Percentiles rank a stretch among this genome's conserved stretches.
Evolutionary conservation across 805 yeast species (phyloP).

Genomic region (Saccharomycopsis oosterbeekiorum): DNA sequence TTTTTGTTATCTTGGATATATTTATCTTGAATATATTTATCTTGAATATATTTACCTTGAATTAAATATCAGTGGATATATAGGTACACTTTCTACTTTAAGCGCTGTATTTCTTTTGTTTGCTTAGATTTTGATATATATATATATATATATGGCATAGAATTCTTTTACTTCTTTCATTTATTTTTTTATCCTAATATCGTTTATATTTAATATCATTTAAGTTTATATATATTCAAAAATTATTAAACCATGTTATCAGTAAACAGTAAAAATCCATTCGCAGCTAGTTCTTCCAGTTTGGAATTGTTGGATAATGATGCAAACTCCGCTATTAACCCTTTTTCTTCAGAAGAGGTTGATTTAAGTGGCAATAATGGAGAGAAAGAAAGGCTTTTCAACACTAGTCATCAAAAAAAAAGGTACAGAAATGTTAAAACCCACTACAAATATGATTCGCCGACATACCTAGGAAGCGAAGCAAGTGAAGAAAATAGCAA

Average conservation of each 20-base stretch:
- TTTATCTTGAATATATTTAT: too few relatives aligned
- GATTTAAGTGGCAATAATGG: neutral
- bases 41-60: too few relatives aligned
- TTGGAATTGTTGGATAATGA: neutral
- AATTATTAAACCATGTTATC: neutral
- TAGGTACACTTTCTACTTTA: too few relatives aligned
- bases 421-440: neutral
- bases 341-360: neutral
- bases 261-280: neutral
- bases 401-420: neutral
- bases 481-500: neutral
- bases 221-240: too few relatives aligned
- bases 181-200: too few relatives aligned
- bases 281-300: neutral
- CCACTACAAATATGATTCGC: neutral
- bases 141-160: too few relatives aligned
- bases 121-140: too few relatives aligned
- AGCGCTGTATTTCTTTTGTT: too few relatives aligned
- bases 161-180: too few relatives aligned
- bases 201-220: too few relatives aligned
- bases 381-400: neutral
- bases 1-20: too few relatives aligned
- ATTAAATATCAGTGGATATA: too few relatives aligned
- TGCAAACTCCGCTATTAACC: neutral
- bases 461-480: neutral